phyloP scores from a whole-genome alignment of 306 rosid species.

The Carpinus viminea region DNA sequence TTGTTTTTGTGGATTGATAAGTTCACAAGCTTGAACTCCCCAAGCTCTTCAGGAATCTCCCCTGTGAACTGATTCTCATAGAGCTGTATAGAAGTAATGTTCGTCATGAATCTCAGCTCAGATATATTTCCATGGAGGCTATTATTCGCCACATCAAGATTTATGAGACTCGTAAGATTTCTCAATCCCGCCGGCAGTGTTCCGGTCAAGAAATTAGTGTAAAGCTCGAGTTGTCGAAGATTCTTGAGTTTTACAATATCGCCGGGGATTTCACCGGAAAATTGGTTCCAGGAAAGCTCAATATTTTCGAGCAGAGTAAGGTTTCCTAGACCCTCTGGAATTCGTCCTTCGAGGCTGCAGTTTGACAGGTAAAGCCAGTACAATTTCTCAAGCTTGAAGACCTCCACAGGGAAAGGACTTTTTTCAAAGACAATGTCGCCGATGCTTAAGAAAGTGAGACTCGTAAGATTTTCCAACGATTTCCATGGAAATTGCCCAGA shows the following conservation, averaged over 20 bases:
- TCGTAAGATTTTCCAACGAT: slow-evolving; percentile 61
- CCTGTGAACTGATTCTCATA: slow-evolving; percentile 61
- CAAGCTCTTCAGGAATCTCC: slow-evolving; percentile 65
- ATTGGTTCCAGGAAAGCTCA: slow-evolving; percentile 61
- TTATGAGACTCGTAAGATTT: slow-evolving; percentile 58
- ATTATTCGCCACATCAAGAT: slow-evolving; percentile 61
- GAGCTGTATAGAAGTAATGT: slow-evolving; percentile 57
- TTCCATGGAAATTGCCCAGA: slow-evolving; percentile 89
- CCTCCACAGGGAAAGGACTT: slow-evolving; percentile 54
- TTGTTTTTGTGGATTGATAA: slow-evolving; percentile 65
- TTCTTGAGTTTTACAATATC: slow-evolving; percentile 57
- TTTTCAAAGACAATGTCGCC: slow-evolving; percentile 61
- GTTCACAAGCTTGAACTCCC: slow-evolving; percentile 48
- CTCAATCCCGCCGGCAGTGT: slow-evolving; percentile 61
- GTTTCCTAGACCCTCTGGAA: slow-evolving; percentile 68
- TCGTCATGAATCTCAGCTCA: slow-evolving; percentile 54
- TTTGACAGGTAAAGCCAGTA: slow-evolving; percentile 80
- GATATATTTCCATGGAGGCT: slow-evolving; percentile 68
- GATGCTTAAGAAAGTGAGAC: slow-evolving; percentile 61
- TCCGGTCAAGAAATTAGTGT: slow-evolving; percentile 54
- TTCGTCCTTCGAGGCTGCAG: slow-evolving; percentile 57
- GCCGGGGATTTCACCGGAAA: slow-evolving; percentile 64
- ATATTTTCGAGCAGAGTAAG: slow-evolving; percentile 61
- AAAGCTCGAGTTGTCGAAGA: slow-evolving; percentile 64
- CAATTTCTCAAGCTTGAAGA: slow-evolving; percentile 59